These are phyloP conservation scores for Saururus chinensis DNA, from an alignment of 164 flowering plant genomes.

Conservation along the genomic window DNA sequence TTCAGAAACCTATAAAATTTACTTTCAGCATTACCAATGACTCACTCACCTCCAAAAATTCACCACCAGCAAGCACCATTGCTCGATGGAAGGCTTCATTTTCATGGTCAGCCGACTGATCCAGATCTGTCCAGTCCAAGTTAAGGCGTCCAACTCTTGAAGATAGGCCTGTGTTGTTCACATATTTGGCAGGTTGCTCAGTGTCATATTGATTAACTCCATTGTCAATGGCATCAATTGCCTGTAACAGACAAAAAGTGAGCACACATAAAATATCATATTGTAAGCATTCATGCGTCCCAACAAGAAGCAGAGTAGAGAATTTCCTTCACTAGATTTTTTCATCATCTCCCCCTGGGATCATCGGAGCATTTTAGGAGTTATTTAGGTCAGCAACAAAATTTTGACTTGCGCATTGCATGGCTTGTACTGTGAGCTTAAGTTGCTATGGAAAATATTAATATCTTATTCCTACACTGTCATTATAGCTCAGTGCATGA, in stretches of 20 bases:
- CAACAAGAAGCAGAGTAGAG: too few relatives aligned
- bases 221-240: constrained; percentile 91
- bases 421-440: too few relatives aligned
- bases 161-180: constrained; percentile 61
- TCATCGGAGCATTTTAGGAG: too few relatives aligned
- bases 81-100: constrained; percentile 84
- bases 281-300: too few relatives aligned
- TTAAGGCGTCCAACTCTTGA: constrained; percentile 78
- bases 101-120: constrained; percentile 82
- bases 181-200: constrained; percentile 76
- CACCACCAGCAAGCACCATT: constrained; percentile 71
- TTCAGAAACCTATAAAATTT: not conserved
- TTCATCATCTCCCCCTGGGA: too few relatives aligned
- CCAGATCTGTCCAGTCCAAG: constrained; percentile 83
- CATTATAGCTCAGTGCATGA: too few relatives aligned
- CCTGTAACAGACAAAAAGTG: constrained; percentile 29
- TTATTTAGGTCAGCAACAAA: too few relatives aligned
- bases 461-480: too few relatives aligned
- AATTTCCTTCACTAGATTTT: too few relatives aligned
- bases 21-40: not conserved
- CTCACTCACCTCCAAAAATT: constrained; percentile 66
- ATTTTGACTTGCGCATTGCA: too few relatives aligned
- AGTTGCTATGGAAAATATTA: too few relatives aligned
- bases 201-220: constrained; percentile 79
- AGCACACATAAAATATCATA: not conserved